A percentile compares a stretch with the other conserved stretches of the same genome.
phyloP scores from a whole-genome alignment of 495 filamentous ascomycete genomes.

The Penicillium cataractarum region DNA sequence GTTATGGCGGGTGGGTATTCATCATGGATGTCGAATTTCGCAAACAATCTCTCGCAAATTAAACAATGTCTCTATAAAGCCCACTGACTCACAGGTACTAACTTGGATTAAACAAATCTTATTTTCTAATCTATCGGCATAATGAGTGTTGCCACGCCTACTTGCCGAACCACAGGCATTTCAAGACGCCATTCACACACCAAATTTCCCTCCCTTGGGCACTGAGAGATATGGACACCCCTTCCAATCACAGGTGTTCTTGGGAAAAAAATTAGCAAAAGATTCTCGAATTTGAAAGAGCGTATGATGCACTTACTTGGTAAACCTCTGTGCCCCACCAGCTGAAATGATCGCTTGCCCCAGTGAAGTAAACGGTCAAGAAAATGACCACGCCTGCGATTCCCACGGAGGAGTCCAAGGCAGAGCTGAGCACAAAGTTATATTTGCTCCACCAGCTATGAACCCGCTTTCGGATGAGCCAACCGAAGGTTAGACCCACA shows the following conservation, averaged over 20 bases:
- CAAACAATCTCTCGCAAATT: too few relatives aligned
- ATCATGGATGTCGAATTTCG: too few relatives aligned
- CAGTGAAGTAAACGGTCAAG: slow-evolving; percentile 78
- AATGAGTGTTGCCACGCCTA: too few relatives aligned
- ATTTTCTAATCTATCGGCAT: too few relatives aligned
- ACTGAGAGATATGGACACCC: slow-evolving; percentile 26
- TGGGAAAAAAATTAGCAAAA: slow-evolving; percentile 49
- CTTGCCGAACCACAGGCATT: background rate
- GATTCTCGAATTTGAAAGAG: background rate
- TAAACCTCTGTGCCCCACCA: slow-evolving; percentile 63
- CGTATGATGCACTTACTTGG: background rate
- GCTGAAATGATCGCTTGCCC: slow-evolving; percentile 53
- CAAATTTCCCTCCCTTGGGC: slow-evolving; percentile 27
- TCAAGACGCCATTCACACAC: background rate
- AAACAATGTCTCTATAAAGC: too few relatives aligned
- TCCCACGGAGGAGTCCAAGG: slow-evolving; percentile 77
- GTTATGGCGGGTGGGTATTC: too few relatives aligned
- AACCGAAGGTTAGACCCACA: background rate
- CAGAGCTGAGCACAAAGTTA: slow-evolving; percentile 80
- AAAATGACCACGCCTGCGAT: slow-evolving; percentile 80
- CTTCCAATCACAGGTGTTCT: slow-evolving; percentile 33
- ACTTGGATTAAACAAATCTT: too few relatives aligned
- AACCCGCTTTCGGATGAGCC: slow-evolving; percentile 38
- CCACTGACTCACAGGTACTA: too few relatives aligned
- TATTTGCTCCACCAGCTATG: slow-evolving; percentile 81